A percentile compares a stretch with the other conserved stretches of the same genome.
These are phyloP conservation scores for Leccinum ochraceum DNA, from an alignment of 768 basidiomycete species.

Conservation along the genomic window DNA sequence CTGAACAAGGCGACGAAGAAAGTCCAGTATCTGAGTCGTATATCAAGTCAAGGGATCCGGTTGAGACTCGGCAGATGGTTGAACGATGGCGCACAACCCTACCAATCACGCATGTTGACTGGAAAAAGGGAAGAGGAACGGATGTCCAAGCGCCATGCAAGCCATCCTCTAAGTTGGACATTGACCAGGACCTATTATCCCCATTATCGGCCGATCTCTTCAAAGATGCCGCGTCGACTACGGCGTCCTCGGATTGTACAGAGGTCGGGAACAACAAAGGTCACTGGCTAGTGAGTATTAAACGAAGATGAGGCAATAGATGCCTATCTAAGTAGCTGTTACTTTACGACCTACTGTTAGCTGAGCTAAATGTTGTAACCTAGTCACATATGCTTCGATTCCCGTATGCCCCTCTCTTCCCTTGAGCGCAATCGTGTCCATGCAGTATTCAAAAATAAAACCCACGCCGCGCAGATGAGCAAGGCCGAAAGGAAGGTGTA, in stretches of 20 bases:
- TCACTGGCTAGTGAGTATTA: conserved; percentile 34
- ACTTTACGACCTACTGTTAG: not conserved
- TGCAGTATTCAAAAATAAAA: conserved; percentile 63
- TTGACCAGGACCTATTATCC: conserved; percentile 12
- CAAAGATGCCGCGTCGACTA: conserved; percentile 27
- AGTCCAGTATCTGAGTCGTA: conserved; percentile 13
- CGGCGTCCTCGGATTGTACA: conserved; percentile 34
- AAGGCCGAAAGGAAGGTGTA: conserved; percentile 45
- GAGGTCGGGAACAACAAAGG: conserved; percentile 33
- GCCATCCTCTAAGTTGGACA: conserved; percentile 7
- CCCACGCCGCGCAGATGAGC: conserved; percentile 57
- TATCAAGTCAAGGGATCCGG: conserved; percentile 24
- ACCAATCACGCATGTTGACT: conserved; percentile 14
- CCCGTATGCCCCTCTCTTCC: conserved; percentile 29
- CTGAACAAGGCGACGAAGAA: conserved; percentile 24
- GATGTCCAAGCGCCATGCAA: conserved; percentile 9
- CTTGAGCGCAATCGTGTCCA: conserved; percentile 54
- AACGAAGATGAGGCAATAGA: conserved; percentile 13
- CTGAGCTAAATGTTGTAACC: not conserved
- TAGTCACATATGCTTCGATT: not conserved
- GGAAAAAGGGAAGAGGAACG: conserved; percentile 15
- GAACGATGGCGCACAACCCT: conserved; percentile 34
- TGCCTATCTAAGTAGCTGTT: not conserved
- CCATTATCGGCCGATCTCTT: conserved; percentile 26
- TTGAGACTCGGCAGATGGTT: conserved; percentile 31